A percentile compares a stretch with the other conserved stretches of the same genome.
phyloP scores from a whole-genome alignment of 257 asterid species.

The Euphrasia confusa region DNA sequence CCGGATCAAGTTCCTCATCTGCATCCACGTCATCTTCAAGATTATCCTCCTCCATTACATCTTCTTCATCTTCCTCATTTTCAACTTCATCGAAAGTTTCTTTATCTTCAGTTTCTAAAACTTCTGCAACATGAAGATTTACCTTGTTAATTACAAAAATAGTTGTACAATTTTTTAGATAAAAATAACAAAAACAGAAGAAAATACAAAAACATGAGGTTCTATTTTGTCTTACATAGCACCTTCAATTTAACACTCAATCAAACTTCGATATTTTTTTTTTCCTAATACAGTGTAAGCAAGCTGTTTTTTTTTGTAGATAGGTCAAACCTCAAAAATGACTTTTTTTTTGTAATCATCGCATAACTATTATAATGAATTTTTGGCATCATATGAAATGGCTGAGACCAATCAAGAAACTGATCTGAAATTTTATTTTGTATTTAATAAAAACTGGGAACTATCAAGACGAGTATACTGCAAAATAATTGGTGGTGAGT shows the following conservation, averaged over 20 bases:
- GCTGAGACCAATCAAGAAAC: not conserved
- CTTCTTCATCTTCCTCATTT: slow-evolving; percentile 54
- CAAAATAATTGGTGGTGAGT: slow-evolving; percentile 14
- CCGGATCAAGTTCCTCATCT: slow-evolving; percentile 50
- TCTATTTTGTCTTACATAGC: too few relatives aligned
- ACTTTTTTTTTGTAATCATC: too few relatives aligned
- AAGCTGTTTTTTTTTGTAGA: too few relatives aligned
- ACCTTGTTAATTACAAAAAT: not conserved
- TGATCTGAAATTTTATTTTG: slow-evolving; percentile 7
- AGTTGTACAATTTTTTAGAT: too few relatives aligned
- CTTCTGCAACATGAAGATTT: slow-evolving; percentile 32
- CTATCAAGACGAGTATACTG: not conserved
- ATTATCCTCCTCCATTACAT: slow-evolving; percentile 62
- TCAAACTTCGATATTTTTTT: too few relatives aligned
- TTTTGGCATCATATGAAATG: too few relatives aligned
- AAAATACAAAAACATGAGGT: not conserved
- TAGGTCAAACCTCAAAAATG: too few relatives aligned
- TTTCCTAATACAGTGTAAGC: too few relatives aligned
- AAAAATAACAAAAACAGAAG: too few relatives aligned
- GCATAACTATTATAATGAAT: too few relatives aligned
- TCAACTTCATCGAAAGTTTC: slow-evolving; percentile 52
- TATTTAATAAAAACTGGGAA: slow-evolving; percentile 4
- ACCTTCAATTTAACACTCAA: too few relatives aligned
- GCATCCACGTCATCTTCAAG: slow-evolving; percentile 56
- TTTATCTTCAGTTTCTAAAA: slow-evolving; percentile 42